Conservation (phyloP, 139 green algal species). For the Zygnema circumcarinatum region DNA sequence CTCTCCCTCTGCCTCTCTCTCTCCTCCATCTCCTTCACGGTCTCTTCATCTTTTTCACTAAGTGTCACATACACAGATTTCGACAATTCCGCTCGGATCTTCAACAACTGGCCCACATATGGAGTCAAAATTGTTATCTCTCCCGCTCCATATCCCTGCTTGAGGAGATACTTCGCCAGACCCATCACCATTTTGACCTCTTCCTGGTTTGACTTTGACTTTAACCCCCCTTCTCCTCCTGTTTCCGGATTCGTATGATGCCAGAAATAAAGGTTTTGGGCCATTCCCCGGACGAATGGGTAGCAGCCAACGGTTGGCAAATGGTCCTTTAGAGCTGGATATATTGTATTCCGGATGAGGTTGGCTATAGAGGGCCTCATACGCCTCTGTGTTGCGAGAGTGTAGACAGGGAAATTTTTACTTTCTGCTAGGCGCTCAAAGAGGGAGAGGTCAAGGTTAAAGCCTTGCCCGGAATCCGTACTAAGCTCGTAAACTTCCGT, state of each 20-base stretch:
- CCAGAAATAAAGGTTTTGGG: slow-evolving; percentile 69
- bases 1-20: slow-evolving; percentile 22
- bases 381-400: slow-evolving; percentile 74
- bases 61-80: slow-evolving; percentile 66
- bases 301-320: slow-evolving; percentile 28
- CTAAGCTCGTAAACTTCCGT: slow-evolving; percentile 73
- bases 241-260: slow-evolving; percentile 71
- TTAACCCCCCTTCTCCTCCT: slow-evolving; percentile 60
- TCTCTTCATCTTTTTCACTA: slow-evolving; percentile 67
- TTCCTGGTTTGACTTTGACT: slow-evolving; percentile 71
- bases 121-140: slow-evolving; percentile 80
- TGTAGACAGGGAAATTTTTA: slow-evolving; percentile 59
- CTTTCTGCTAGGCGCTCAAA: slow-evolving; percentile 76
- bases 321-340: slow-evolving; percentile 63
- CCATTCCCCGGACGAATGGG: slow-evolving; percentile 45
- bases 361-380: slow-evolving; percentile 73
- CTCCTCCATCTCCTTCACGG: slow-evolving; percentile 66
- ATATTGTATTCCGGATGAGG: slow-evolving; percentile 71
- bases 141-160: slow-evolving; percentile 68
- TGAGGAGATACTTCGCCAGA: slow-evolving; percentile 70
- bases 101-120: slow-evolving; percentile 78
- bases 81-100: slow-evolving; percentile 50
- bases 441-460: slow-evolving; percentile 71
- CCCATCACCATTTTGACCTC: slow-evolving; percentile 69
- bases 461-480: slow-evolving; percentile 46